A percentile compares a stretch with the other conserved stretches of the same genome.
These are phyloP conservation scores for Carex sylvatica DNA, from an alignment of 202 grass and related monocot genomes.

Conservation along the genomic window DNA sequence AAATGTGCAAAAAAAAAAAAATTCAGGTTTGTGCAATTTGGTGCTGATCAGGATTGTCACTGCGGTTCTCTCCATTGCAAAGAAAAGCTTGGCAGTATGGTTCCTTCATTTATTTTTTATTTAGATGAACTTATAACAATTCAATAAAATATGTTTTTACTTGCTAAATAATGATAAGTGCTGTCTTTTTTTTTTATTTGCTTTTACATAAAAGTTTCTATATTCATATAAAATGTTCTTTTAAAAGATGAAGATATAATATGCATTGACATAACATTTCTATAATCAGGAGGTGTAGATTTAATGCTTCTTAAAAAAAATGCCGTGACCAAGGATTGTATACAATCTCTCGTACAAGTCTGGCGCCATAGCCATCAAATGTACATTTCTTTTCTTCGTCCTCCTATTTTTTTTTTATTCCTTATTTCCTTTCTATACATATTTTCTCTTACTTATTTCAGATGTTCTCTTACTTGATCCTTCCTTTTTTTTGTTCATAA, in stretches of 20 bases:
- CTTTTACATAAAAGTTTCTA: not conserved
- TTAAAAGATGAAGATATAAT: not conserved
- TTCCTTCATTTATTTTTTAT: slow-evolving; percentile 15
- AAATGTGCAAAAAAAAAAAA: slow-evolving; percentile 27
- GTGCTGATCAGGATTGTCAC: slow-evolving; percentile 82
- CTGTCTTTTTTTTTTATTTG: not conserved
- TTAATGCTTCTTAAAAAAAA: slow-evolving; percentile 27
- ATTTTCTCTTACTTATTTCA: not conserved
- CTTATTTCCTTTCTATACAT: not conserved
- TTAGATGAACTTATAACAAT: not conserved
- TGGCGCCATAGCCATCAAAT: slow-evolving; percentile 24
- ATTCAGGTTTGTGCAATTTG: slow-evolving; percentile 94
- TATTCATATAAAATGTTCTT: too few relatives aligned
- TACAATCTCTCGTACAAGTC: slow-evolving; percentile 14
- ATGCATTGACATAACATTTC: not conserved
- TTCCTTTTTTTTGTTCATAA: not conserved
- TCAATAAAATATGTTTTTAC: not conserved
- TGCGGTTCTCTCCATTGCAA: slow-evolving; percentile 82
- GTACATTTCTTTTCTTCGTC: slow-evolving; percentile 3
- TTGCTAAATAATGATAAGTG: not conserved
- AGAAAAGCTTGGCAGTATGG: slow-evolving; percentile 67
- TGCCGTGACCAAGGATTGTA: slow-evolving; percentile 24
- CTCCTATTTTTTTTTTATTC: not conserved
- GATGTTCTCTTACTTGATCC: not conserved
- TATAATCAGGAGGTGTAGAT: slow-evolving; percentile 19